Base-by-base conservation (phyloP, 805 yeast genomes). In the Wickerhamomyces strasburgensis region DNA sequence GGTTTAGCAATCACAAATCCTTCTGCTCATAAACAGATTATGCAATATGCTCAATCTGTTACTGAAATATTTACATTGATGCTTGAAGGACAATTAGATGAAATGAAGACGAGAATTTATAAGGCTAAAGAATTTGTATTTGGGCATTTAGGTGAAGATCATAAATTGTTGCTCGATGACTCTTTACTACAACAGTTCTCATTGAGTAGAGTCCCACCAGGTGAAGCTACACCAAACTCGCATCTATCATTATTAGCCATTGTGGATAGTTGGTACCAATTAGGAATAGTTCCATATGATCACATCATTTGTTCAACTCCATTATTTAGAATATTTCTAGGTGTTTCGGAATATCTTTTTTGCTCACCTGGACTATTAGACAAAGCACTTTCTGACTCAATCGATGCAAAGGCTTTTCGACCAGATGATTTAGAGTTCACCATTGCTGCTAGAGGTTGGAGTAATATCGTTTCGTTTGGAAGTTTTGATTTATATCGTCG, bases 221-320 rank as follows among this genome's bases (percentile, higher is more conserved):
- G 72, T 7, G 75, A 75, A 21, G 60, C 72, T 42, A 72, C 78
- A 35, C 94, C 94, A 31, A 93, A 93, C 58, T 85, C 96, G 4
- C 98, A 93, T 59, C 65, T 93, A 33, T 84, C 96, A 2, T 62
- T 93, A 27, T 62, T 93, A 38, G 94, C 95, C 1, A 88, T 93
- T 32, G 98, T 86, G 2, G 98, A 93, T 60, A 80, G 93, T 54
- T 93, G 98, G 98, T 75, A 73, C 52, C 80, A 79, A 45, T 62
- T 86, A 29, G 83, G 82, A 1, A 87, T 93, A 29, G 81, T 84
- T 25, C 98, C 98, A 5, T 90, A 93, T 55, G 96, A 90, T 58
- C 98, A 93, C 61, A 89, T 90, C 63, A 89, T 90, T 41, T 90
- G 98, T 56, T 85, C 96, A 1, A 93, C 98, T 0, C 98, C 98